Base-by-base conservation (phyloP, 768 basidiomycete species). In the Pleurotus salmoneostramineus region DNA sequence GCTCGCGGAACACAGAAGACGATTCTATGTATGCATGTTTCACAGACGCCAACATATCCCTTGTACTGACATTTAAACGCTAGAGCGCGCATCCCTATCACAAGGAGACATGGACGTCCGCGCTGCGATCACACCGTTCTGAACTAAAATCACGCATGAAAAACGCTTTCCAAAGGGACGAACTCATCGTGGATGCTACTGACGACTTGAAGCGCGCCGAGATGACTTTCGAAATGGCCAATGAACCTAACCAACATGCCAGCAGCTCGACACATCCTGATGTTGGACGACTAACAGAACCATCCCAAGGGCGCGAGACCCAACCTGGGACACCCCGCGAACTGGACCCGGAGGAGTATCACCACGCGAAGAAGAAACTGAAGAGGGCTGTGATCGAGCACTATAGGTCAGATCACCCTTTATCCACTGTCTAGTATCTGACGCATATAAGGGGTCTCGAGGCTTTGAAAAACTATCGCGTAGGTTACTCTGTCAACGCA, bases 381-480 rank as follows among this genome's bases (percentile, higher is more conserved):
- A 91, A 91, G 69, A 86, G 84, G 60, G 97, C 96, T 1, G 79
- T 91, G 0, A 63, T 87, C 50, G 93, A 96, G 65, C 88, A 88
- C 68, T 96, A 98, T 71, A 82, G 84, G 88, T 65, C 54, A 12
- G n/a, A n/a, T 50, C 3, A 27, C 35, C 32, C 27, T 4, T 50
- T 15, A 31, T 5, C 27, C 11, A 14, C 27, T 11, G 34, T 3
- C 17, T 57, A 27, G 21, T 27, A 27, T 8, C 8, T 50, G 15
- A 47, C 3, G 6, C 11, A 15, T 48, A 15, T 46, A 32, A 90
- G 93, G 14, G 88, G 83, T 7, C 74, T 97, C 17, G 94, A 96
- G 67, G 73, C 88, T 52, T 76, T 99, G 60, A 91, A 93, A 63
- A 93, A 93, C 66, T 99, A 96, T 70, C 81, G 93, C 34, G 93